Percentiles rank a stretch among this genome's conserved stretches.
Conservation (phyloP, 257 asterid species). For the Gynochthodes officinalis region DNA sequence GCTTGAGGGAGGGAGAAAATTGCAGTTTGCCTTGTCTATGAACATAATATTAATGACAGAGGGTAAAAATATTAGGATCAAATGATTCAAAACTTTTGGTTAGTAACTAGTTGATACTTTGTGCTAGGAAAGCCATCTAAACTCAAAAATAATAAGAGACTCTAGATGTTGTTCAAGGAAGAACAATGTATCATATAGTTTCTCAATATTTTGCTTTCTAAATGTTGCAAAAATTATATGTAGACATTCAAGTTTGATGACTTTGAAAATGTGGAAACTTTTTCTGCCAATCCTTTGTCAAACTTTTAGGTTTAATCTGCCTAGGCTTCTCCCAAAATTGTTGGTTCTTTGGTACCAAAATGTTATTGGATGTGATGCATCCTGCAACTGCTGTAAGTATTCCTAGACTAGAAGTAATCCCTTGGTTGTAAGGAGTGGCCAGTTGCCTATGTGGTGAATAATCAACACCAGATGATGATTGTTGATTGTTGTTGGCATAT, state of each 20-base stretch:
- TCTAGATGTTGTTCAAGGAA: background rate
- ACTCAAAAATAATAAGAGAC: background rate
- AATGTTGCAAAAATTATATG: background rate
- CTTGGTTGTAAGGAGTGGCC: background rate
- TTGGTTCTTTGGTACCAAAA: background rate
- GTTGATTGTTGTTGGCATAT: background rate
- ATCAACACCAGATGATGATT: background rate
- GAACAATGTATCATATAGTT: background rate
- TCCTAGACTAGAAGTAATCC: background rate
- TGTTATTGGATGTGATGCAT: background rate
- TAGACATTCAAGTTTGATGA: background rate
- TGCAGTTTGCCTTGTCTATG: background rate
- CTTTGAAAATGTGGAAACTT: background rate
- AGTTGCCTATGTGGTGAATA: background rate
- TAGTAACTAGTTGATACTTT: background rate
- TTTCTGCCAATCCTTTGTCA: background rate
- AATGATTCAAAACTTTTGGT: background rate
- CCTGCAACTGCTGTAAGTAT: background rate
- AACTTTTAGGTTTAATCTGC: background rate
- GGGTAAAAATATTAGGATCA: background rate
- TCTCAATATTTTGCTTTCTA: background rate
- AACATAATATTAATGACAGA: background rate
- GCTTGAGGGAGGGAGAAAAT: background rate
- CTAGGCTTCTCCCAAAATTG: background rate
- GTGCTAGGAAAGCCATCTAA: background rate